Base-by-base conservation (phyloP, 1,284 basidiomycete species). In the Ustilago tritici region DNA sequence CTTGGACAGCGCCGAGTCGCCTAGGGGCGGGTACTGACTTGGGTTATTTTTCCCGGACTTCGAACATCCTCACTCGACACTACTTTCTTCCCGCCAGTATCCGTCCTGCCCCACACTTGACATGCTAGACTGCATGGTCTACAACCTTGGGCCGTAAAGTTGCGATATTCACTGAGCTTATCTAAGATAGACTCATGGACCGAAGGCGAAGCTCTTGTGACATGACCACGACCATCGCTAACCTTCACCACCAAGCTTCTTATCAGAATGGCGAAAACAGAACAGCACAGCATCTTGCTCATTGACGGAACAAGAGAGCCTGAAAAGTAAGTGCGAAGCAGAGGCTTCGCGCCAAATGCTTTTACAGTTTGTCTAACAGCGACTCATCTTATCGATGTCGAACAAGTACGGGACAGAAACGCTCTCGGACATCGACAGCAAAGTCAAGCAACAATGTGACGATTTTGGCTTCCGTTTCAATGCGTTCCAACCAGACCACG, bases 291-390 rank as follows among this genome's bases (percentile, higher is more conserved):
- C 53, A 70, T 79, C 38, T 58, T 82, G 46, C 59, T 79, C n/a
- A 62, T 81, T 56, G 65, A 80, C 64, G 86, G 87, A 10, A 85
- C 82, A 17, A 62, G 86, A 14, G 86, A 87, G 73, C 87, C 86
- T 5, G 76, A 85, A 55, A 85, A 84, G 68, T 79, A 52, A 64
- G 76, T 59, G 10, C 14, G 19, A 10, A 19, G 14, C 52, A 10
- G 3, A 34, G 32, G 15, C 15, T 5, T 28, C 3, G 23, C 23
- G 23, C 34, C 32, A n/a, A 31, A 2, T 8, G 34, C 32, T 15
- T 54, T 7, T 7, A 19, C 32, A 38, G 14, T 2, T 36, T n/a
- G 52, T 28, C 52, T 54, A 38, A 38, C 36, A 38, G 10, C 4
- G 36, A 9, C 36, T 34, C 31, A 9, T 54, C 12, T 14, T 40